Percentiles rank a stretch among this genome's conserved stretches.
These are phyloP conservation scores for Phaeosphaeriaceae sp. DNA, from an alignment of 2,329 filamentous ascomycete genomes.

Conservation along the genomic window DNA sequence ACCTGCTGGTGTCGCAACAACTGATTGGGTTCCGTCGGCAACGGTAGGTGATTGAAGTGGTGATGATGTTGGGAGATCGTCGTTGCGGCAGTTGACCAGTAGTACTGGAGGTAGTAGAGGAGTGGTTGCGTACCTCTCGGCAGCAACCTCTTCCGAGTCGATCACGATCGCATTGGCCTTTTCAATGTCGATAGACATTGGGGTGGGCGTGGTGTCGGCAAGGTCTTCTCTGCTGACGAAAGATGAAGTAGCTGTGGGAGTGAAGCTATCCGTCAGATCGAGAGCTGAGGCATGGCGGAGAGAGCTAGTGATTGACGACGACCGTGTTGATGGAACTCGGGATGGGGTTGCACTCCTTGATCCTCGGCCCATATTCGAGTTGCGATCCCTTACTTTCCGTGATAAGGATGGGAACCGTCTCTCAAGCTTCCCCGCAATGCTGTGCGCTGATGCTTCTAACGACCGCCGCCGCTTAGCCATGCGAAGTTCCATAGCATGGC, in stretches of 20 bases:
- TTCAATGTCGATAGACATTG: slow-evolving; percentile 43
- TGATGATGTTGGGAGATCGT: slow-evolving; percentile 69
- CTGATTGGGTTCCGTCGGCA: slow-evolving; percentile 60
- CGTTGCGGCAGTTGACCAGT: slow-evolving; percentile 65
- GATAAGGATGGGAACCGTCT: slow-evolving; percentile 64
- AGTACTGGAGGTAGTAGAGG: slow-evolving; percentile 85
- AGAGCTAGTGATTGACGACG: slow-evolving; percentile 76
- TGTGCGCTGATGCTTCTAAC: slow-evolving; percentile 66
- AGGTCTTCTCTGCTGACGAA: slow-evolving; percentile 45
- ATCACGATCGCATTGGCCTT: slow-evolving; percentile 57
- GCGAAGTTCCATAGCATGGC: slow-evolving; percentile 63
- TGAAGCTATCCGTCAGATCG: slow-evolving; percentile 44
- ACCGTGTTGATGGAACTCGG: slow-evolving; percentile 71
- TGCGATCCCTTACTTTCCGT: slow-evolving; percentile 61
- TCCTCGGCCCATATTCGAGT: slow-evolving; percentile 42
- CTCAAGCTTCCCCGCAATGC: slow-evolving; percentile 69
- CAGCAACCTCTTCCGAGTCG: slow-evolving; percentile 56
- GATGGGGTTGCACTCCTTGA: slow-evolving; percentile 57
- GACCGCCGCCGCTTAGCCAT: slow-evolving; percentile 64
- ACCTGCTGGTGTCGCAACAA: slow-evolving; percentile 55
- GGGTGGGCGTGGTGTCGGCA: slow-evolving; percentile 34
- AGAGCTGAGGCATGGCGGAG: slow-evolving; percentile 52
- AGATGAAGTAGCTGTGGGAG: slow-evolving; percentile 29
- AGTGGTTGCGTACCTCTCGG: slow-evolving; percentile 74
- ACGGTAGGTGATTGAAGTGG: slow-evolving; percentile 87